Evolutionary conservation across 2,329 filamentous ascomycete species (phyloP).

Genomic region (Botrytis galanthina): DNA sequence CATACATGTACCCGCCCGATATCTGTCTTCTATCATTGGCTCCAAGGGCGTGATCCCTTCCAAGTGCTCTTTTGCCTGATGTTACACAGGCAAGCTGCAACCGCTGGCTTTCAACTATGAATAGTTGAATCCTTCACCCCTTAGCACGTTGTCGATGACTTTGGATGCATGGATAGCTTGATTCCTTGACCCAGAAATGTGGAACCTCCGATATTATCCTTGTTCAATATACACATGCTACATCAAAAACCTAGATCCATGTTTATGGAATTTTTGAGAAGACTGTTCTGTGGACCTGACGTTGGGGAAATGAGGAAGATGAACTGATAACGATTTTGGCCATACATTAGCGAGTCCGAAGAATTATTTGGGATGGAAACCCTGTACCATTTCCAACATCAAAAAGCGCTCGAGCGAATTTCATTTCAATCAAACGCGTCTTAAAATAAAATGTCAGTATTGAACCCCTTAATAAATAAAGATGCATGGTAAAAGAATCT

Average conservation of each 20-base stretch:
- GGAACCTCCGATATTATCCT: conserved; percentile 3
- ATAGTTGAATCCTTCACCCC: neutral
- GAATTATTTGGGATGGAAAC: neutral
- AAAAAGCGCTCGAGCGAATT: neutral
- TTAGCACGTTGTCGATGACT: neutral
- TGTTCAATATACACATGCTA: neutral
- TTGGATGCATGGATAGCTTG: conserved; percentile 8
- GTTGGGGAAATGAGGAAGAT: conserved; percentile 14
- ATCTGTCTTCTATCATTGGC: conserved; percentile 1
- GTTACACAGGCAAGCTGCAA: conserved; percentile 8
- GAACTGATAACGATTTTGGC: conserved; percentile 15
- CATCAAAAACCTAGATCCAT: conserved; percentile 4
- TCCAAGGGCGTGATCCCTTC: neutral
- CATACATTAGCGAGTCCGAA: neutral
- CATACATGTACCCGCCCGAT: neutral
- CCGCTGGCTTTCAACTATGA: conserved; percentile 2
- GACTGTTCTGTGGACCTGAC: neutral
- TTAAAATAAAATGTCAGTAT: neutral
- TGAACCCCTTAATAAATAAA: neutral
- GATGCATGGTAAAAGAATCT: neutral
- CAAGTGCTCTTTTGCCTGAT: neutral
- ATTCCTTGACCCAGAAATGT: conserved; percentile 8
- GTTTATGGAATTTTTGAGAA: conserved; percentile 1
- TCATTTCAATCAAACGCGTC: conserved; percentile 1
- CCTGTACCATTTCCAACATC: neutral